Percentiles rank a stretch among this genome's conserved stretches.
These are phyloP conservation scores for Neurospora sp. DNA, from an alignment of 495 filamentous ascomycete species.

Conservation along the genomic window DNA sequence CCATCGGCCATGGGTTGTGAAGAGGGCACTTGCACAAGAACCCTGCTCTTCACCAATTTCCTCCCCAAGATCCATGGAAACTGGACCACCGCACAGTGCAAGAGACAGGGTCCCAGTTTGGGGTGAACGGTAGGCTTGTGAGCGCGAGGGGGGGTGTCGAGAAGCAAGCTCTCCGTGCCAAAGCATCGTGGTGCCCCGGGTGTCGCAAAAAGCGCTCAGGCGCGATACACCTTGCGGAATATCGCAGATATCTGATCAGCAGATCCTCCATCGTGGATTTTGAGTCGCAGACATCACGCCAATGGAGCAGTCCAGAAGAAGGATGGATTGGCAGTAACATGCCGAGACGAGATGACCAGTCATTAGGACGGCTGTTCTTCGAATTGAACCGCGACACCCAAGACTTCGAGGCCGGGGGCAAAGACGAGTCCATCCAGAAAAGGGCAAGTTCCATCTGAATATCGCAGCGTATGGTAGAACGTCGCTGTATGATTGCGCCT, in stretches of 20 bases:
- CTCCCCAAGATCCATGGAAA: not conserved
- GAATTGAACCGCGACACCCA: not conserved
- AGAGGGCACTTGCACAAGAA: conserved; percentile 3
- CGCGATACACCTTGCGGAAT: not conserved
- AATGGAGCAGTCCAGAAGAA: not conserved
- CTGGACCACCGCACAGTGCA: not conserved
- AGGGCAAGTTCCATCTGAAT: conserved; percentile 12
- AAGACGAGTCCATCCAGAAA: conserved; percentile 8
- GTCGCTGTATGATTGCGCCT: not conserved
- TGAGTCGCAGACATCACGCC: not conserved
- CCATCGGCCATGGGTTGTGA: conserved; percentile 11
- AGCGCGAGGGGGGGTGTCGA: not conserved
- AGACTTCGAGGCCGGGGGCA: not conserved
- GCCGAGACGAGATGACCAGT: not conserved
- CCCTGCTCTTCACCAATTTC: not conserved
- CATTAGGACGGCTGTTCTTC: not conserved
- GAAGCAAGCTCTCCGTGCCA: not conserved
- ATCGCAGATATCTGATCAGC: not conserved
- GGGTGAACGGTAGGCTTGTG: not conserved
- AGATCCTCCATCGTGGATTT: not conserved
- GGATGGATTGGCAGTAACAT: not conserved
- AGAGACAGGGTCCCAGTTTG: not conserved
- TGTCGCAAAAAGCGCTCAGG: not conserved
- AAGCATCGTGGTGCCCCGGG: not conserved
- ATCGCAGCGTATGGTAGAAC: not conserved